Evolutionary conservation across 768 basidiomycete species (phyloP).

Genomic region (Psilocybe azurescens): DNA sequence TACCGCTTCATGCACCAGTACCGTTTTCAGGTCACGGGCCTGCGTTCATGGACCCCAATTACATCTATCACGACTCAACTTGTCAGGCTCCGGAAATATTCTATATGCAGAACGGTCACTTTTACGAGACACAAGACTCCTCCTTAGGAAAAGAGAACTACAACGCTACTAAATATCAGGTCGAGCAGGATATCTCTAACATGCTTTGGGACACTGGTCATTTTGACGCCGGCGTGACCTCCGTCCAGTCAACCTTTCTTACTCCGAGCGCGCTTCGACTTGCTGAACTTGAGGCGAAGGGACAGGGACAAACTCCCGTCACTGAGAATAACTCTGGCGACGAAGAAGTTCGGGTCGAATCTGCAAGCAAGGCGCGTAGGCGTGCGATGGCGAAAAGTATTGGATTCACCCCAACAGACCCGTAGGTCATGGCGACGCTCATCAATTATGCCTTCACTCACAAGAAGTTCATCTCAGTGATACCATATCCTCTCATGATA

Average conservation of each 20-base stretch:
- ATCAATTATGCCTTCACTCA: background rate
- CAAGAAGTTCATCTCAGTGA: conserved; percentile 48
- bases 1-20: conserved; percentile 21
- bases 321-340: conserved; percentile 5
- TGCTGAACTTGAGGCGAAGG: conserved; percentile 41
- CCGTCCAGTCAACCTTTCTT: conserved; percentile 49
- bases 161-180: too few relatives aligned
- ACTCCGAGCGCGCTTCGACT: conserved; percentile 68
- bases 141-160: too few relatives aligned
- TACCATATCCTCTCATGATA: conserved; percentile 79
- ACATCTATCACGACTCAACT: background rate
- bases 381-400: conserved; percentile 61
- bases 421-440: conserved; percentile 42
- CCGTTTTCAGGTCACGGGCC: conserved; percentile 19
- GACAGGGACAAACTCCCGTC: background rate
- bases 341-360: conserved; percentile 36
- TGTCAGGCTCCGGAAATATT: background rate
- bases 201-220: background rate
- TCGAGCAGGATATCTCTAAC: too few relatives aligned
- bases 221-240: background rate
- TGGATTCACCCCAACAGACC: conserved; percentile 65
- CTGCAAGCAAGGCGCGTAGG: conserved; percentile 60
- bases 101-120: background rate
- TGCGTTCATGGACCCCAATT: conserved; percentile 6
- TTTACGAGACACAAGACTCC: background rate